Base-by-base conservation (phyloP, 129 eudicot species). In the Mikania micrantha region DNA sequence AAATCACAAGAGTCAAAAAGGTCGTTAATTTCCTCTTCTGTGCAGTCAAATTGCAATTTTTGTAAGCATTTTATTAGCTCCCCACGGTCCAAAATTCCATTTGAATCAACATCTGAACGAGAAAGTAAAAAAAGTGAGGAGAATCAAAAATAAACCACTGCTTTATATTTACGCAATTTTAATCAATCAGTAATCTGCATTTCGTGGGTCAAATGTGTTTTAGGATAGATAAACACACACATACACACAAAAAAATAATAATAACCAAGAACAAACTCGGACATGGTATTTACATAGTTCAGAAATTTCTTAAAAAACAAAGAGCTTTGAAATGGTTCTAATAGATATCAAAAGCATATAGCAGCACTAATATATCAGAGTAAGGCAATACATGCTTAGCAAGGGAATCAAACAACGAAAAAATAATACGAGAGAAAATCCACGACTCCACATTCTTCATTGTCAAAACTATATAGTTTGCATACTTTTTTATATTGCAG, bases 21-120 rank as follows among this genome's bases (percentile, higher is more conserved):
- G 22, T 87, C 90, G 60, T 80, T 73, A 22, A 87, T 70, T 65
- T 87, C 90, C 60, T 79, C 65, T 50, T 84, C 88, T 4, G 79
- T 68, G 53, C 82, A 71, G 28, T 75, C 48, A 19, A 84, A 58
- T 64, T 77, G 83, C 60, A 87, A 24, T 67, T 78, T 66, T 39
- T 84, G 64, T 16, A 87, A 75, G 84, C 95, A 84, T 48, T 80
- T 84, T 58, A 40, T 70, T 10, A 87, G 84, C 70, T 82, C 90
- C 57, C 74, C 73, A 1, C 36, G 85, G 71, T 82, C 88, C 21
- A 87, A 77, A 25, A 65, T 65, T 50, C 86, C 88, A 66, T 84
- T 80, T 6, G 78, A 74, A 69, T 87, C 86, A 77, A 73, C 79
- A 82, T 84, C 95, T 87, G 77, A 10, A 68, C 28, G 42, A 41